Conservation (phyloP, 1,284 basidiomycete genomes). For the Neolentinus lepideus region DNA sequence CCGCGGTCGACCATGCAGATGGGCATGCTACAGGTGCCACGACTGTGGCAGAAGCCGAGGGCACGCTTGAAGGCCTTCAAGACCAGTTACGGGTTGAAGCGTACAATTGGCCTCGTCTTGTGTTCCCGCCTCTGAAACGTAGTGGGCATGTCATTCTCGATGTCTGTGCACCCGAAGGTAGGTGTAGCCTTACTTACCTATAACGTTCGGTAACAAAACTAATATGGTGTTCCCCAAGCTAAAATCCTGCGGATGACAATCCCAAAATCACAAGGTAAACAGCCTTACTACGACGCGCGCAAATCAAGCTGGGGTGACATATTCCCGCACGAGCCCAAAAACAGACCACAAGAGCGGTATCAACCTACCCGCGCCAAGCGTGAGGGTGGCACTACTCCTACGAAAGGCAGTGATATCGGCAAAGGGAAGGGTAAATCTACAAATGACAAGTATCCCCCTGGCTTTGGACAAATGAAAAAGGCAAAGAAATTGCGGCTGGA, state of each 20-base stretch:
- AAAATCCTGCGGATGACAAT: slow-evolving; percentile 89
- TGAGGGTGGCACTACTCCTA: slow-evolving; percentile 15
- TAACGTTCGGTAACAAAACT: neutral
- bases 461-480: neutral
- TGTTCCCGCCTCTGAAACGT: slow-evolving; percentile 87
- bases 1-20: neutral
- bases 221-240: slow-evolving; percentile 37
- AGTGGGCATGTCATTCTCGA: slow-evolving; percentile 94
- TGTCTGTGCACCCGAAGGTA: slow-evolving; percentile 79
- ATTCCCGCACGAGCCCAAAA: slow-evolving; percentile 85
- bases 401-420: slow-evolving; percentile 48
- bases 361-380: slow-evolving; percentile 29
- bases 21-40: neutral
- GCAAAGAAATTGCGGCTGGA: neutral
- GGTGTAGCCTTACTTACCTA: slow-evolving; percentile 15
- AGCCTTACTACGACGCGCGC: slow-evolving; percentile 91
- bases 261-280: slow-evolving; percentile 89
- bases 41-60: neutral
- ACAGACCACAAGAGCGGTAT: slow-evolving; percentile 57
- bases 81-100: slow-evolving; percentile 50
- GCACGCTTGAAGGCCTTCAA: neutral
- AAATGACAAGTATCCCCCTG: neutral
- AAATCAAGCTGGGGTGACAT: slow-evolving; percentile 93
- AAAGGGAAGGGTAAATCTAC: slow-evolving; percentile 26
- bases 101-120: slow-evolving; percentile 84